phyloP scores from a whole-genome alignment of 1,139 yeast species.

The Nadsonia starkeyi-henricii region DNA sequence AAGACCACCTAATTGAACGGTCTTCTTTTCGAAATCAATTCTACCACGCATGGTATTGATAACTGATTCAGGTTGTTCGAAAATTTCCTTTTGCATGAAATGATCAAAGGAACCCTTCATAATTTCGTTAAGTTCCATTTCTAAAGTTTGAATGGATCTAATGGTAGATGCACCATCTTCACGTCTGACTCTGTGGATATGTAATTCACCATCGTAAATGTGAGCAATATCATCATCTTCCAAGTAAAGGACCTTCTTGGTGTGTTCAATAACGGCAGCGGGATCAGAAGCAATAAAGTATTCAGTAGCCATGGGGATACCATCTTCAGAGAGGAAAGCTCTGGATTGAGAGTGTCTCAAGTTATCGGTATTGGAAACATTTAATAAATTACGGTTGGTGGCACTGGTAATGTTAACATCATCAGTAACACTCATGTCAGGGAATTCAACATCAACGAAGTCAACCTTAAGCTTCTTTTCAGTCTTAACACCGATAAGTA shows the following conservation, averaged over 20 bases:
- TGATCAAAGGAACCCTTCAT: slow-evolving; percentile 96
- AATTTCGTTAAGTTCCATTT: slow-evolving; percentile 92
- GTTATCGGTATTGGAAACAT: slow-evolving; percentile 30
- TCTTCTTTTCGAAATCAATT: slow-evolving; percentile 71
- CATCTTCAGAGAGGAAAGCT: slow-evolving; percentile 85
- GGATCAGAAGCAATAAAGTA: slow-evolving; percentile 96
- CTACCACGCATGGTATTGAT: slow-evolving; percentile 99
- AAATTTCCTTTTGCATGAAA: slow-evolving; percentile 97
- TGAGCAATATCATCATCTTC: slow-evolving; percentile 99
- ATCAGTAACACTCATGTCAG: slow-evolving; percentile 35
- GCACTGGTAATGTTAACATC: slow-evolving; percentile 12
- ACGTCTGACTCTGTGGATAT: slow-evolving; percentile 90
- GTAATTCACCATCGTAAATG: slow-evolving; percentile 94
- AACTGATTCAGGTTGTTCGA: slow-evolving; percentile 97
- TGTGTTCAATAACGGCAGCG: slow-evolving; percentile 93
- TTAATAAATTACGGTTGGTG: slow-evolving; percentile 11
- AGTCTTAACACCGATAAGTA: slow-evolving; percentile 93
- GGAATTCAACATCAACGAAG: slow-evolving; percentile 96
- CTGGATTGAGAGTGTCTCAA: slow-evolving; percentile 85
- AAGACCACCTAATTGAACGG: slow-evolving; percentile 81
- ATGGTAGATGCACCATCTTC: slow-evolving; percentile 85
- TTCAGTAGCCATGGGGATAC: slow-evolving; percentile 87
- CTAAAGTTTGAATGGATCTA: slow-evolving; percentile 91
- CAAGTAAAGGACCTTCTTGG: slow-evolving; percentile 88
- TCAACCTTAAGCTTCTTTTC: slow-evolving; percentile 92